Conservation (phyloP, 192 early-diverging fungal genomes). For the Coemansia sp. region DNA sequence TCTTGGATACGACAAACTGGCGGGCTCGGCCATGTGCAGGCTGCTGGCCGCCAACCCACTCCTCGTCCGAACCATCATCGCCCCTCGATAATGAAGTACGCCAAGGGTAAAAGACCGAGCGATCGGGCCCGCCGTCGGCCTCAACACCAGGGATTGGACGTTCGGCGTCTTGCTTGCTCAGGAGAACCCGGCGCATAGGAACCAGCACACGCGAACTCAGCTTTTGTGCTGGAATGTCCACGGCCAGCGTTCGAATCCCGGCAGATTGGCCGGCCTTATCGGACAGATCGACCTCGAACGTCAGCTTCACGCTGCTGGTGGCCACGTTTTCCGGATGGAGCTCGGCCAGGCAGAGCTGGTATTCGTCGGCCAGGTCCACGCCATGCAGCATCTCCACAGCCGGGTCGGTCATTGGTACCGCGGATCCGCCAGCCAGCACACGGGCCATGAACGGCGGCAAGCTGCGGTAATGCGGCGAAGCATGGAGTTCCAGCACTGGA, state of each 20-base stretch:
- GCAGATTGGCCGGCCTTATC: too few species aligned
- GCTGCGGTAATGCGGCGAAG: conserved; percentile 7
- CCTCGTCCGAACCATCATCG: neutral
- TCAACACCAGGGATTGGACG: conserved; percentile 33
- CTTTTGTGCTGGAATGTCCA: conserved; percentile 8
- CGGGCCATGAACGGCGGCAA: conserved; percentile 31
- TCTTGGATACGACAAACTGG: conserved; percentile 37
- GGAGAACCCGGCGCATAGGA: conserved; percentile 17
- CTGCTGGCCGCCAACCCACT: conserved; percentile 12
- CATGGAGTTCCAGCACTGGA: conserved; percentile 10
- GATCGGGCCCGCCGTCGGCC: conserved; percentile 32
- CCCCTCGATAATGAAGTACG: neutral
- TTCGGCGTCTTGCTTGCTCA: neutral
- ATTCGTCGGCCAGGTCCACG: conserved; percentile 1
- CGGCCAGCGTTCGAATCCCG: too few species aligned
- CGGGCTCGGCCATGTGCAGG: neutral
- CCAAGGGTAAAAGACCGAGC: conserved; percentile 30
- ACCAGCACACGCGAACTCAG: conserved; percentile 17
- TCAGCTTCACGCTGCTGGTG: conserved; percentile 12
- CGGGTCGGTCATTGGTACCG: neutral
- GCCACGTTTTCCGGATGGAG: conserved; percentile 18
- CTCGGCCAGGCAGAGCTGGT: conserved; percentile 29
- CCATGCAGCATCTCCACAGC: conserved; percentile 10
- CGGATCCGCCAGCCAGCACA: neutral
- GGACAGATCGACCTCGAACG: conserved; percentile 24